These are phyloP conservation scores for Persicaria tinctoria DNA, from an alignment of 148 eudicot species.

Conservation along the genomic window DNA sequence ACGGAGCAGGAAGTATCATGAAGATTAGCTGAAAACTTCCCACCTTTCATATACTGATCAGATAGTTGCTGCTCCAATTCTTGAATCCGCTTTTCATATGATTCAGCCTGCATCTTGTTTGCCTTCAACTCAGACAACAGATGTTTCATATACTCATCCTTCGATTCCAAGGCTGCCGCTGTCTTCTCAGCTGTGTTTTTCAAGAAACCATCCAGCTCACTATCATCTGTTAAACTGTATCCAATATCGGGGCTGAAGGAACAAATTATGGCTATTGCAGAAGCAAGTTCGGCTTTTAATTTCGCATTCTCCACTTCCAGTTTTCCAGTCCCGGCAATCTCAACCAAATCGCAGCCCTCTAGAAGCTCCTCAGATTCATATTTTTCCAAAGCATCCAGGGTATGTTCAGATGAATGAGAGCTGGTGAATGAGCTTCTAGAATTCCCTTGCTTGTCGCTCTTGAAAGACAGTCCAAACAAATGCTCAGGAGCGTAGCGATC, in stretches of 20 bases:
- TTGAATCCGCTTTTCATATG: slow-evolving; percentile 80
- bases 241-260: slow-evolving; percentile 50
- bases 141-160: slow-evolving; percentile 80
- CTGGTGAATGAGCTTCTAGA: slow-evolving; percentile 45
- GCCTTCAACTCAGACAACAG: slow-evolving; percentile 53
- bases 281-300: slow-evolving; percentile 90
- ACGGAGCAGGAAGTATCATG: slow-evolving; percentile 30
- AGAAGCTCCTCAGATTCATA: slow-evolving; percentile 37
- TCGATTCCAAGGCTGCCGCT: slow-evolving; percentile 68
- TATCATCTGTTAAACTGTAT: slow-evolving; percentile 53
- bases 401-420: slow-evolving; percentile 40
- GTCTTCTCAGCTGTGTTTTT: slow-evolving; percentile 82
- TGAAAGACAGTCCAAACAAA: slow-evolving; percentile 51
- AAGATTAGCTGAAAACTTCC: slow-evolving; percentile 29
- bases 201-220: slow-evolving; percentile 42
- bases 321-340: slow-evolving; percentile 90
- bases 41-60: slow-evolving; percentile 41
- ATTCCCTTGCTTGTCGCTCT: slow-evolving; percentile 48
- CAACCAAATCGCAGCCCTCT: slow-evolving; percentile 58
- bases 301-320: slow-evolving; percentile 96
- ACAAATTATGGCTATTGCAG: slow-evolving; percentile 76
- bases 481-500: slow-evolving; percentile 86
- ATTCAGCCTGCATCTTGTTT: slow-evolving; percentile 68
- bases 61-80: slow-evolving; percentile 79
- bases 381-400: slow-evolving; percentile 30